Conservation (phyloP, 2,329 filamentous ascomycete species). For the Davidsoniella eucalypti region DNA sequence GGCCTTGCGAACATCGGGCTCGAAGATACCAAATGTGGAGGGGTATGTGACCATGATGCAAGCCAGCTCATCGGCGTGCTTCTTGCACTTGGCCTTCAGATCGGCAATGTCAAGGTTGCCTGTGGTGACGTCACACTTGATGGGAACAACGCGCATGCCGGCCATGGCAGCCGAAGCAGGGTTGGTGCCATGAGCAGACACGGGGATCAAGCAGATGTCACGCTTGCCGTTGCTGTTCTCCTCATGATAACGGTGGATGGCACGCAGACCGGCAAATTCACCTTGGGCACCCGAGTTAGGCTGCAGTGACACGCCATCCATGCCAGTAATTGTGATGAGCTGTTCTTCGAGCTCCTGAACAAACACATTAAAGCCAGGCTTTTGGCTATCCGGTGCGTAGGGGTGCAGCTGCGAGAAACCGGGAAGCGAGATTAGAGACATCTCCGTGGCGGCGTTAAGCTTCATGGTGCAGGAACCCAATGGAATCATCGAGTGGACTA, state of each 20-base stretch:
- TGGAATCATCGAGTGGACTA: slow-evolving; percentile 95
- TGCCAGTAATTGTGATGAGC: slow-evolving; percentile 70
- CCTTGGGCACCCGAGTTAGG: slow-evolving; percentile 94
- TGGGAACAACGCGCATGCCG: slow-evolving; percentile 79
- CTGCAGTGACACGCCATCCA: slow-evolving; percentile 77
- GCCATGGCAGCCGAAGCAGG: slow-evolving; percentile 91
- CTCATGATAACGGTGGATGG: slow-evolving; percentile 74
- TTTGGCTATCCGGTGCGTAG: slow-evolving; percentile 47
- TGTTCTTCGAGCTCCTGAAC: slow-evolving; percentile 59
- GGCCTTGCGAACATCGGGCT: slow-evolving; percentile 71
- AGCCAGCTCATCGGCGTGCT: slow-evolving; percentile 69
- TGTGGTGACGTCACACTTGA: slow-evolving; percentile 77
- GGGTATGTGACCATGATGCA: slow-evolving; percentile 97
- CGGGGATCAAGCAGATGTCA: slow-evolving; percentile 85
- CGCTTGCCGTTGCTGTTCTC: slow-evolving; percentile 51
- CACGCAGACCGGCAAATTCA: slow-evolving; percentile 77
- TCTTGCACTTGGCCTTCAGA: slow-evolving; percentile 73
- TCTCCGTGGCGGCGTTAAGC: slow-evolving; percentile 83
- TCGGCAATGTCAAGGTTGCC: slow-evolving; percentile 83
- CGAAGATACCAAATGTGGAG: slow-evolving; percentile 87
- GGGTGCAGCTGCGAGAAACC: slow-evolving; percentile 70
- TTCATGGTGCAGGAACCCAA: slow-evolving; percentile 98
- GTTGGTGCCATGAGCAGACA: slow-evolving; percentile 91
- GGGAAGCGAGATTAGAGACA: slow-evolving; percentile 68
- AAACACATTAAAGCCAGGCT: slow-evolving; percentile 52